A percentile compares a stretch with the other conserved stretches of the same genome.
Conservation (phyloP, 1,139 yeast genomes). For the Kodamaea sp. region DNA sequence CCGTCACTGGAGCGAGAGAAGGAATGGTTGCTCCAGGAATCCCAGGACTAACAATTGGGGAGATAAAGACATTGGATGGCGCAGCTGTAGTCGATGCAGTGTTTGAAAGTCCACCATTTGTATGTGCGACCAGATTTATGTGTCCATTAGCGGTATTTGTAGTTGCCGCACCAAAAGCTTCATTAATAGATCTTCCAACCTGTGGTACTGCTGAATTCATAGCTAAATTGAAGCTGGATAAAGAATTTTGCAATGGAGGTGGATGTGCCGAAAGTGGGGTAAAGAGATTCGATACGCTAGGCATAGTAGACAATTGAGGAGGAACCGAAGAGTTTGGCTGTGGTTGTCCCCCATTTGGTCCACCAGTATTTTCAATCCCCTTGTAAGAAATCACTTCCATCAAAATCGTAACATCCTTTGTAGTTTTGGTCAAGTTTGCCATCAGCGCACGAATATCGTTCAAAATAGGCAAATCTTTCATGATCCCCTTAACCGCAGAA, state of each 20-base stretch:
- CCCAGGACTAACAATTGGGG: slow-evolving; percentile 21
- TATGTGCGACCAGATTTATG: neutral
- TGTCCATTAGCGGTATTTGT: slow-evolving; percentile 11
- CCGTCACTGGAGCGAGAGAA: slow-evolving; percentile 24
- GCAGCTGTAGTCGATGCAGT: slow-evolving; percentile 4
- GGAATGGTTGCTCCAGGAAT: slow-evolving; percentile 5
- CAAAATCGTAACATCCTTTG: slow-evolving; percentile 84
- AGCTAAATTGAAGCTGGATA: slow-evolving; percentile 16
- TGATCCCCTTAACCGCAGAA: slow-evolving; percentile 79
- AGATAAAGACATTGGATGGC: slow-evolving; percentile 5
- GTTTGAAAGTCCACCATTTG: neutral
- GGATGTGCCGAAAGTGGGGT: slow-evolving; percentile 34
- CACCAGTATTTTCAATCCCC: neutral
- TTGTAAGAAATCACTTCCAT: slow-evolving; percentile 55
- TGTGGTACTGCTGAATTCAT: slow-evolving; percentile 13
- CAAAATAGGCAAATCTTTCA: slow-evolving; percentile 72
- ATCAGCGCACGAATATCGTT: slow-evolving; percentile 78
- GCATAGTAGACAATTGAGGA: slow-evolving; percentile 27
- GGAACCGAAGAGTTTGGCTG: slow-evolving; percentile 15
- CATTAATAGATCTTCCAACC: slow-evolving; percentile 32
- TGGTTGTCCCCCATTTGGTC: too few species aligned
- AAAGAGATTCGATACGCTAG: slow-evolving; percentile 35
- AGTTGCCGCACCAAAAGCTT: slow-evolving; percentile 27
- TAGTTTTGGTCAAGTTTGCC: slow-evolving; percentile 78
- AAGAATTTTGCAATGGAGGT: slow-evolving; percentile 17